Percentiles rank a stretch among this genome's conserved stretches.
phyloP scores from a whole-genome alignment of 139 green algal genomes.

The Tetradesmus lagerheimii region DNA sequence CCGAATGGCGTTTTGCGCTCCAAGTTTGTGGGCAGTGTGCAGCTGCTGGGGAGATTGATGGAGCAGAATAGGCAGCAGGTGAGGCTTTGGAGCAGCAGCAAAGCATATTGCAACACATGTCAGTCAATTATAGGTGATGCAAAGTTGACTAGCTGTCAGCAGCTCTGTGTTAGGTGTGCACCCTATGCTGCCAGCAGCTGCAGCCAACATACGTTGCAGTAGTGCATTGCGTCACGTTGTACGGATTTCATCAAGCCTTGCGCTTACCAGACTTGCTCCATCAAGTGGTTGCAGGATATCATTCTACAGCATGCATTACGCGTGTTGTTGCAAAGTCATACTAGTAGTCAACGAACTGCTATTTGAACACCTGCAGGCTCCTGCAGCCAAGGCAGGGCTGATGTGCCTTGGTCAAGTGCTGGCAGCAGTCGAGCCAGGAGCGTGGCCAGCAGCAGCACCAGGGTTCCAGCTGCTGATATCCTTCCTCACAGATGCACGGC shows the following conservation, averaged over 20 bases:
- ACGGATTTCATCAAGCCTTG: no score
- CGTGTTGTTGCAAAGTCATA: no score
- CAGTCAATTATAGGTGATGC: no score
- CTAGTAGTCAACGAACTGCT: no score
- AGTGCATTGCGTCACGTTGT: no score
- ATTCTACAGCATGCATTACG: no score
- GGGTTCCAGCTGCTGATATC: constrained; percentile 57
- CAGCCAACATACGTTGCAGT: no score
- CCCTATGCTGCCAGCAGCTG: no score
- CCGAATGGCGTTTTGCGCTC: constrained; percentile 70
- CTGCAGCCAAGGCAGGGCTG: constrained; percentile 65
- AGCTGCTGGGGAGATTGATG: constrained; percentile 62
- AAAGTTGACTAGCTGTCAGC: no score
- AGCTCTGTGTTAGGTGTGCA: not conserved
- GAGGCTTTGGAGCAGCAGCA: not conserved
- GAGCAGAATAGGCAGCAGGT: constrained; percentile 59
- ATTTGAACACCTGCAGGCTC: constrained; percentile 63
- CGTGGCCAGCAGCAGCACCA: constrained; percentile 55
- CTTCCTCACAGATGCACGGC: constrained; percentile 66
- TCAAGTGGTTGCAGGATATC: no score
- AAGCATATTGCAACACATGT: not conserved
- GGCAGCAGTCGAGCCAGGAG: constrained; percentile 62
- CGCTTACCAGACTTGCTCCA: no score
- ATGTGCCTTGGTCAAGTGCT: constrained; percentile 71
- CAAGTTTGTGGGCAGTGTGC: constrained; percentile 62